A percentile compares a stretch with the other conserved stretches of the same genome.
phyloP scores from a whole-genome alignment of 108 stramenopile species.

The Conticribra weissflogii region DNA sequence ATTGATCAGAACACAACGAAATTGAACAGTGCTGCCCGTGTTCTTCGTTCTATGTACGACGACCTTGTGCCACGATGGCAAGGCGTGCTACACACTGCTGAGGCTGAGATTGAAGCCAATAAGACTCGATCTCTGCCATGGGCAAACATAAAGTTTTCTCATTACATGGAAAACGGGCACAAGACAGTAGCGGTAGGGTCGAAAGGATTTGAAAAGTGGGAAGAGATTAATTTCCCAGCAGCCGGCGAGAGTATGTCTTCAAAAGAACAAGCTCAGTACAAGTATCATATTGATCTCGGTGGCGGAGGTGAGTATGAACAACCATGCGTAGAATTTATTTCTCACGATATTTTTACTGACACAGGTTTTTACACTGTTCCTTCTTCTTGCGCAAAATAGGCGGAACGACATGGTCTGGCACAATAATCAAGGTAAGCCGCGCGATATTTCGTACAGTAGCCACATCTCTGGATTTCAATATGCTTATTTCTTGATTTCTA shows the following conservation, averaged over 20 bases:
- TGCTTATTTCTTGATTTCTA: too few species aligned
- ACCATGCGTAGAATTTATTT: too few species aligned
- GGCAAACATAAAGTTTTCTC: constrained; percentile 31
- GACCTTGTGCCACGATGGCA: constrained; percentile 36
- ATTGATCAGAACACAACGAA: neutral
- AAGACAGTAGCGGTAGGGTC: constrained; percentile 4
- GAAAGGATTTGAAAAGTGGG: constrained; percentile 18
- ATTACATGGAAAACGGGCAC: neutral
- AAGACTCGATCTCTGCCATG: constrained; percentile 4
- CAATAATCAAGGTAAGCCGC: too few species aligned
- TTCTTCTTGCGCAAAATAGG: neutral
- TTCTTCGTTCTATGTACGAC: neutral
- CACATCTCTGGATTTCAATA: too few species aligned
- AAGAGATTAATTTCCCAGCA: constrained; percentile 19
- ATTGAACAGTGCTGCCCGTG: neutral
- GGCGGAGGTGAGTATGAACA: constrained; percentile 21
- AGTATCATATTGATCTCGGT: constrained; percentile 40
- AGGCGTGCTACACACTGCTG: constrained; percentile 29
- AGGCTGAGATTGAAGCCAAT: constrained; percentile 9
- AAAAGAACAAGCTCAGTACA: constrained; percentile 18
- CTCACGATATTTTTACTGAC: neutral
- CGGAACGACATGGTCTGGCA: constrained; percentile 40
- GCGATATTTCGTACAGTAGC: too few species aligned
- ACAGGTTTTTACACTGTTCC: neutral
- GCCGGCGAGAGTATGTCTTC: constrained; percentile 18